Percentiles rank a stretch among this genome's conserved stretches.
Conservation (phyloP, 2,329 filamentous ascomycete species). For the Colletotrichum falcatum region DNA sequence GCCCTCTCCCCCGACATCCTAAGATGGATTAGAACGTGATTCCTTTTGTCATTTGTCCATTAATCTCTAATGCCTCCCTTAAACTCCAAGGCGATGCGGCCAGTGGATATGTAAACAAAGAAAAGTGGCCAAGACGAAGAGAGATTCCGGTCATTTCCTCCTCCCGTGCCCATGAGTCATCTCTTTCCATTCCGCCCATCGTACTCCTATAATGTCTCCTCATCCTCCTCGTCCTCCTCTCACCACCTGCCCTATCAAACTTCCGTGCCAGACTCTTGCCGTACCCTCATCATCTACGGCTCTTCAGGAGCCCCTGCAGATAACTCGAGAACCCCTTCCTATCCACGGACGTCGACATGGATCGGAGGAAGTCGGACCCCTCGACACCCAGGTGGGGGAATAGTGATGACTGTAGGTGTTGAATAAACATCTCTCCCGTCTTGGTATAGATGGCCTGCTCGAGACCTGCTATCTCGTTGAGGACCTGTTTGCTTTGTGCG, state of each 20-base stretch:
- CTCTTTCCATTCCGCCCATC: slow-evolving; percentile 25
- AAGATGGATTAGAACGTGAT: slow-evolving; percentile 20
- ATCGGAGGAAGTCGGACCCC: slow-evolving; percentile 69
- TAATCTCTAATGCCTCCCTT: slow-evolving; percentile 42
- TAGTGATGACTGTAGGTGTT: slow-evolving; percentile 72
- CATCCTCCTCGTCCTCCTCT: not conserved
- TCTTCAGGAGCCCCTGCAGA: slow-evolving; percentile 68
- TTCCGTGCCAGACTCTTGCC: not conserved
- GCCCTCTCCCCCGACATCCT: not conserved
- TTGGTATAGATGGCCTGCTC: slow-evolving; percentile 93
- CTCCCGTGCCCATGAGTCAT: not conserved
- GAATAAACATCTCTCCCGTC: slow-evolving; percentile 84
- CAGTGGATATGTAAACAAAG: slow-evolving; percentile 42
- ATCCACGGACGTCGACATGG: slow-evolving; percentile 69
- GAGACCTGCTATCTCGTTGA: slow-evolving; percentile 87
- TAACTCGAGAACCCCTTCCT: slow-evolving; percentile 74
- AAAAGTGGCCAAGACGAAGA: slow-evolving; percentile 39
- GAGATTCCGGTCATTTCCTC: slow-evolving; percentile 19
- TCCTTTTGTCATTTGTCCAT: slow-evolving; percentile 41
- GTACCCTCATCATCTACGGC: slow-evolving; percentile 44
- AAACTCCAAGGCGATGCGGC: slow-evolving; percentile 42
- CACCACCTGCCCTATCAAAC: not conserved
- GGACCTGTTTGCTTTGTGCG: slow-evolving; percentile 87
- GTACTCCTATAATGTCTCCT: slow-evolving; percentile 17
- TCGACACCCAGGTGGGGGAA: slow-evolving; percentile 75